Evolutionary conservation across 2,329 filamentous ascomycete species (phyloP).

Genomic region (Zasmidium angulare): DNA sequence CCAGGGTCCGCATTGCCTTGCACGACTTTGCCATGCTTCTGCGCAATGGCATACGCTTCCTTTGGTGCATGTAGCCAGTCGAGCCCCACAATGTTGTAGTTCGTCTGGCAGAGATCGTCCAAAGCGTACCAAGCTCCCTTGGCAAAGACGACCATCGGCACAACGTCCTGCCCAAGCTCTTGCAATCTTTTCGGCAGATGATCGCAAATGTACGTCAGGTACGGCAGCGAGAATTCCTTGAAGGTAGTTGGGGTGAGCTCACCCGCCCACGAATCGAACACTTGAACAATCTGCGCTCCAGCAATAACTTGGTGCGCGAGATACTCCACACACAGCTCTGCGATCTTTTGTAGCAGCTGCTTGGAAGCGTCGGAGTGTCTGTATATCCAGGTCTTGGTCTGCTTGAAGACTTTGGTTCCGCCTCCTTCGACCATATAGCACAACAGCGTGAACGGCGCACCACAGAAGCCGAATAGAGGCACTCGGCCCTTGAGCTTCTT

Average conservation of each 20-base stretch:
- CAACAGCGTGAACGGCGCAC: slow-evolving; percentile 92
- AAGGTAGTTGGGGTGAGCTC: slow-evolving; percentile 85
- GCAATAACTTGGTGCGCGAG: slow-evolving; percentile 88
- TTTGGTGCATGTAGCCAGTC: slow-evolving; percentile 93
- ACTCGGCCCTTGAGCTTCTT: slow-evolving; percentile 85
- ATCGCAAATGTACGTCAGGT: slow-evolving; percentile 78
- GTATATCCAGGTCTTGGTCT: slow-evolving; percentile 97
- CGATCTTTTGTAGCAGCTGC: slow-evolving; percentile 82
- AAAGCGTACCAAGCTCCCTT: slow-evolving; percentile 97
- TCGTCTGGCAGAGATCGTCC: slow-evolving; percentile 79
- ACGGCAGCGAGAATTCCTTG: slow-evolving; percentile 81
- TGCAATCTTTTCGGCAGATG: slow-evolving; percentile 73
- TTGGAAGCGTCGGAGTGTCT: slow-evolving; percentile 79
- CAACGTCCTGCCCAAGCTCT: slow-evolving; percentile 72
- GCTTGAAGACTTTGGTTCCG: slow-evolving; percentile 89
- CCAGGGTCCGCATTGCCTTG: slow-evolving; percentile 97
- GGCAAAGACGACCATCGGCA: slow-evolving; percentile 97
- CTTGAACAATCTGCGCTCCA: slow-evolving; percentile 91
- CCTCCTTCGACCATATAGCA: slow-evolving; percentile 99
- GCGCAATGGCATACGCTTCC: slow-evolving; percentile 75
- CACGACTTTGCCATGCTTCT: slow-evolving; percentile 69
- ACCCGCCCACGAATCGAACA: slow-evolving; percentile 98
- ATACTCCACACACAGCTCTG: slow-evolving; percentile 92
- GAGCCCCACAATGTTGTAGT: slow-evolving; percentile 90
- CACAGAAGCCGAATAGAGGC: slow-evolving; percentile 93